These are phyloP conservation scores for Dryas alaskensis DNA, from an alignment of 306 rosid genomes.

Conservation along the genomic window DNA sequence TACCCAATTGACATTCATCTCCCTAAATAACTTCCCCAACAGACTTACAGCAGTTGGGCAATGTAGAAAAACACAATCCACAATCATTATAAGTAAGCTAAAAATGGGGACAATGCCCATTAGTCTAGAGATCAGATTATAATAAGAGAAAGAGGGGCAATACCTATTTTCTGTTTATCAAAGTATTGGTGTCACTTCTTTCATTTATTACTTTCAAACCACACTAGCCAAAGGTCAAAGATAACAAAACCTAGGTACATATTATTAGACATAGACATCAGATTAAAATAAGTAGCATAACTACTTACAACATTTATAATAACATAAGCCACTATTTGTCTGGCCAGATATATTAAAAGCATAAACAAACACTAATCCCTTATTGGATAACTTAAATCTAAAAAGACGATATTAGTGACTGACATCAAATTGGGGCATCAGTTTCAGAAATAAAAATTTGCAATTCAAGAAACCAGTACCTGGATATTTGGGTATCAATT, in stretches of 20 bases:
- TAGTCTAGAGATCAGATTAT: too few relatives aligned
- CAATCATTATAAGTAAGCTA: too few relatives aligned
- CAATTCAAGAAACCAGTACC: conserved; percentile 46
- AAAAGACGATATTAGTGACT: background rate
- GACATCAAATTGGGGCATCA: background rate
- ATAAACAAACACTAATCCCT: background rate
- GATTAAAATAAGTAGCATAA: background rate
- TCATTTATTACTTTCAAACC: too few relatives aligned
- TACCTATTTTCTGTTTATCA: too few relatives aligned
- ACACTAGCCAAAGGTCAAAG: too few relatives aligned
- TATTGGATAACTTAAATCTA: background rate
- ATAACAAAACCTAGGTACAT: background rate
- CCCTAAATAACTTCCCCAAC: too few relatives aligned
- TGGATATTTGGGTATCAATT: conserved; percentile 47
- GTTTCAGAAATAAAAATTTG: conserved; percentile 4
- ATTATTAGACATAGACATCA: background rate
- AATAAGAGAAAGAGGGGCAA: too few relatives aligned
- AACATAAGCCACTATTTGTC: background rate
- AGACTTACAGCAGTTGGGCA: too few relatives aligned
- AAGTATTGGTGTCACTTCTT: too few relatives aligned
- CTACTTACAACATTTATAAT: background rate
- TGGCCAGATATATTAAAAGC: background rate
- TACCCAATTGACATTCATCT: too few relatives aligned
- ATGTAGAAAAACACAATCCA: too few relatives aligned
- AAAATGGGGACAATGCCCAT: too few relatives aligned